Conservation (phyloP, 2,329 filamentous ascomycete species). For the Microdochium bolleyi region DNA sequence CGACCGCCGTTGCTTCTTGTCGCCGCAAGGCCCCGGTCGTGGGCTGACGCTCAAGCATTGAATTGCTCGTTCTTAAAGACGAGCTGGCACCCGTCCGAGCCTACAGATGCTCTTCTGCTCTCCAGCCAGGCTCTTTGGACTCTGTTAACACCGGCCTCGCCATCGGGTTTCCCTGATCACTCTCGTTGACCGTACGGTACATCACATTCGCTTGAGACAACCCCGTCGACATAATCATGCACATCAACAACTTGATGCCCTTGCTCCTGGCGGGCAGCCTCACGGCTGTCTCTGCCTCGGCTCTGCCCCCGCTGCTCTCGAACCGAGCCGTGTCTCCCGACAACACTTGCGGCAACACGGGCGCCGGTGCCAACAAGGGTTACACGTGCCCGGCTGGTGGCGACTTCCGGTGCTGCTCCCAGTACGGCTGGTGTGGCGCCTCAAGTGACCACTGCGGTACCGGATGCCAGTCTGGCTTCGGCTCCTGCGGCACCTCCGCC, state of each 20-base stretch:
- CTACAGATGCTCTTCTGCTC: background rate
- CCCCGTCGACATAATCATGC: conserved; percentile 2
- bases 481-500: conserved; percentile 4
- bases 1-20: background rate
- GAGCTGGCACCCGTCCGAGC: background rate
- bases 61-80: background rate
- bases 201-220: conserved; percentile 8
- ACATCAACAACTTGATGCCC: conserved; percentile 4
- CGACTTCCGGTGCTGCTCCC: conserved; percentile 11
- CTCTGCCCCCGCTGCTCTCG: conserved; percentile 6
- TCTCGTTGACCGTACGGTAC: conserved; percentile 2
- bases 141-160: background rate
- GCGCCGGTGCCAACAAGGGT: conserved; percentile 11
- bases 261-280: conserved; percentile 9
- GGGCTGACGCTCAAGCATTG: background rate
- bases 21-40: background rate
- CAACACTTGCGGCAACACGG: conserved; percentile 13
- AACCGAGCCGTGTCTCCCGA: conserved; percentile 9
- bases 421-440: conserved; percentile 15
- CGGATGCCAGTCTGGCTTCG: conserved; percentile 15
- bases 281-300: conserved; percentile 10
- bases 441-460: conserved; percentile 13
- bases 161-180: conserved; percentile 1
- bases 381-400: conserved; percentile 12
- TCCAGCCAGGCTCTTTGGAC: background rate